phyloP scores from a whole-genome alignment of 2,329 filamentous ascomycete genomes.

The Sarocladium strictum region DNA sequence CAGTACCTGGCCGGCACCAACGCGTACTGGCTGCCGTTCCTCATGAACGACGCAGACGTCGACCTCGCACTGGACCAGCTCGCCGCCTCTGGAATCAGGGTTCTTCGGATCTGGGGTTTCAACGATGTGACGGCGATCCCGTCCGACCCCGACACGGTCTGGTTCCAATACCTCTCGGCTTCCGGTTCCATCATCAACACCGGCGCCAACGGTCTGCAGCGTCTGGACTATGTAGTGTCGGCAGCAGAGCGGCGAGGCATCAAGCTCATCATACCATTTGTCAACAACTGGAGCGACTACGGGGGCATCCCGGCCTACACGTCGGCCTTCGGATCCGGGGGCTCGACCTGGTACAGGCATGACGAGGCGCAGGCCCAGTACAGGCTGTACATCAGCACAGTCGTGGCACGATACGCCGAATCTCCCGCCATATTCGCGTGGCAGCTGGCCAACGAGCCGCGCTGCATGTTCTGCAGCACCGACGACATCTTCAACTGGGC shows the following conservation, averaged over 20 bases:
- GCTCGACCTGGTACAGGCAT: slow-evolving; percentile 52
- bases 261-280: slow-evolving; percentile 59
- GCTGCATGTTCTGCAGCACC: slow-evolving; percentile 24
- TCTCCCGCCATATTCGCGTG: slow-evolving; percentile 46
- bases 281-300: slow-evolving; percentile 65
- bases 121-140: slow-evolving; percentile 41
- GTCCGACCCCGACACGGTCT: slow-evolving; percentile 26
- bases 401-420: slow-evolving; percentile 41
- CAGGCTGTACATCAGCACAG: slow-evolving; percentile 38
- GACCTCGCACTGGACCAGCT: slow-evolving; percentile 46
- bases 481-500: slow-evolving; percentile 45
- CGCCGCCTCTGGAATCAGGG: slow-evolving; percentile 43
- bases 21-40: slow-evolving; percentile 50
- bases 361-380: slow-evolving; percentile 49
- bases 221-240: slow-evolving; percentile 56
- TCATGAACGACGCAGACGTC: slow-evolving; percentile 49
- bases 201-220: slow-evolving; percentile 51
- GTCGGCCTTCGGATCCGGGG: slow-evolving; percentile 47
- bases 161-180: slow-evolving; percentile 46
- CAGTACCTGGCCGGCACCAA: slow-evolving; percentile 49
- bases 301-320: slow-evolving; percentile 60
- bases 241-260: slow-evolving; percentile 53
- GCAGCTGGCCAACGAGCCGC: slow-evolving; percentile 31
- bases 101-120: slow-evolving; percentile 57
- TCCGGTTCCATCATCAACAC: slow-evolving; percentile 53